Conservation (phyloP, 805 yeast species). For the Wickerhamiella sorbophila region DNA sequence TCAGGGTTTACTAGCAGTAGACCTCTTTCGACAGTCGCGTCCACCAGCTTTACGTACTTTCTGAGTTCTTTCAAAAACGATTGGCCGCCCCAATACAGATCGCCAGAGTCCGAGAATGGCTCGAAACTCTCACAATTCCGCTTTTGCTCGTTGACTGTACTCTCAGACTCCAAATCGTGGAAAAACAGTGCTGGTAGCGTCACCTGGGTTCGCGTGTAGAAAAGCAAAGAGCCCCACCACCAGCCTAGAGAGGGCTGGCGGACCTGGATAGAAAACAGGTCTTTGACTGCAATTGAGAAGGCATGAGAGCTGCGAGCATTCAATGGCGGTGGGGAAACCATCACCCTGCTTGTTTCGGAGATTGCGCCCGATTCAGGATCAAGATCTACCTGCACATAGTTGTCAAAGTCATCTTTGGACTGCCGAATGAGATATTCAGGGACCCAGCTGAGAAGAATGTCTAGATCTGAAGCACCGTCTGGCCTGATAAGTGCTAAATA, state of each 20-base stretch:
- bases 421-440: conserved; percentile 32
- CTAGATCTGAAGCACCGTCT: conserved; percentile 32
- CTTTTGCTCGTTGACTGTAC: no score
- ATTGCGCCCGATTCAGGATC: conserved; percentile 21
- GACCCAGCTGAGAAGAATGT: conserved; percentile 50
- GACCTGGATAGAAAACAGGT: conserved; percentile 64
- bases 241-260: conserved; percentile 74
- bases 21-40: conserved; percentile 56
- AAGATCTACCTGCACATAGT: conserved; percentile 39
- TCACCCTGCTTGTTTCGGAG: conserved; percentile 16
- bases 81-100: conserved; percentile 79
- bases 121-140: conserved; percentile 61
- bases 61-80: conserved; percentile 48
- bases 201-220: conserved; percentile 48
- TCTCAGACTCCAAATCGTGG: conserved; percentile 78
- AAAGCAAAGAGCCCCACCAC: conserved; percentile 81
- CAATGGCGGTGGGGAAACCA: conserved; percentile 38
- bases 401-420: conserved; percentile 32
- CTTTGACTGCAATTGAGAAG: conserved; percentile 46
- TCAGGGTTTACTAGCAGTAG: conserved; percentile 70
- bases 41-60: conserved; percentile 45
- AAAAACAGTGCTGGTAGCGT: conserved; percentile 75
- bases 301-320: conserved; percentile 48
- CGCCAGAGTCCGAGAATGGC: conserved; percentile 40
- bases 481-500: conserved; percentile 53